Conservation (phyloP, 2,329 filamentous ascomycete species). For the Penicillium brevicompactum region DNA sequence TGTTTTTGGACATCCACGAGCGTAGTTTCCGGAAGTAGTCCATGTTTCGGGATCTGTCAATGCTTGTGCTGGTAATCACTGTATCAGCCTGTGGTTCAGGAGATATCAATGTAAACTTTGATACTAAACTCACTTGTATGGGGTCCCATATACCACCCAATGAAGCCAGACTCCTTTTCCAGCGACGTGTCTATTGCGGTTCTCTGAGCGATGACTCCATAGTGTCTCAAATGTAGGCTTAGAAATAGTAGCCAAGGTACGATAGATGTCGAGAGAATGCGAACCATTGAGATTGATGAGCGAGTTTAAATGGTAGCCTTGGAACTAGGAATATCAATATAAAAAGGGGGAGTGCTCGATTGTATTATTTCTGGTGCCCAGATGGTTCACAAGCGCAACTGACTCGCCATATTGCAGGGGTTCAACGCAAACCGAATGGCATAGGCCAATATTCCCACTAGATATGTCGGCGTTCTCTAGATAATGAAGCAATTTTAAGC, state of each 20-base stretch:
- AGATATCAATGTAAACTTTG: no score
- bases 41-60: neutral
- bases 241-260: neutral
- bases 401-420: neutral
- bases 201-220: neutral
- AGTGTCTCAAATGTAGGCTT: neutral
- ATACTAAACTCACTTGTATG: neutral
- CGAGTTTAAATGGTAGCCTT: neutral
- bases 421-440: neutral
- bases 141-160: neutral
- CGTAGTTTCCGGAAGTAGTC: conserved; percentile 1
- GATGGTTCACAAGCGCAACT: neutral
- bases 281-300: neutral
- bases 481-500: neutral
- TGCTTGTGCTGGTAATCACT: neutral
- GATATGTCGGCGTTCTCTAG: neutral
- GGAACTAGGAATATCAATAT: neutral
- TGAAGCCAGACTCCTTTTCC: neutral
- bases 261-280: neutral
- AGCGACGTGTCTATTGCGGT: neutral
- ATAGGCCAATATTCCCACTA: neutral
- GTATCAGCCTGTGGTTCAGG: neutral
- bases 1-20: neutral
- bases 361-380: neutral
- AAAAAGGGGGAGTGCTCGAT: neutral